These are phyloP conservation scores for Castanospermum australe DNA, from an alignment of 306 rosid species.

Conservation along the genomic window DNA sequence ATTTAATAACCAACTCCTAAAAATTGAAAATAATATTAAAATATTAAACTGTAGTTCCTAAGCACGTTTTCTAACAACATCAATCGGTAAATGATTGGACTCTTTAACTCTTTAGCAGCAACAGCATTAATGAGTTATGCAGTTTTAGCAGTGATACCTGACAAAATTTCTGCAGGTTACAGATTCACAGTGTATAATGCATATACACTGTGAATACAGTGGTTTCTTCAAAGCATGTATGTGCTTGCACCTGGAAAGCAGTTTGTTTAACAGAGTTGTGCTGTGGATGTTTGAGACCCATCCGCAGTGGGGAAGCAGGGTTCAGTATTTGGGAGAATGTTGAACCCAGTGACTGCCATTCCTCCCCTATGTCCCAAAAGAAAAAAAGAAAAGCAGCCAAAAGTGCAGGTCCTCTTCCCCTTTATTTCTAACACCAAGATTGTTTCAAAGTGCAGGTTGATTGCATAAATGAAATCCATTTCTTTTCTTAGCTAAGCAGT, in stretches of 20 bases:
- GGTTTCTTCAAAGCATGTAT: background rate
- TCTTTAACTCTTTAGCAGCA: background rate
- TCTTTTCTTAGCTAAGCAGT: background rate
- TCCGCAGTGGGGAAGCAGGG: background rate
- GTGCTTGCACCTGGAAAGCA: background rate
- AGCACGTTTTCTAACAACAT: too few species aligned
- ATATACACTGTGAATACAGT: too few species aligned
- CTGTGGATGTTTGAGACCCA: background rate
- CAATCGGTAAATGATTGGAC: background rate
- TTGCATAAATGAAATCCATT: slow-evolving; percentile 4
- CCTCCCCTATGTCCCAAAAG: too few species aligned
- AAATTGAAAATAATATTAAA: too few species aligned
- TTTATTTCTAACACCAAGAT: too few species aligned
- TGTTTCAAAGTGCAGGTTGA: background rate
- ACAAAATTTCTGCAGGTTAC: slow-evolving; percentile 6
- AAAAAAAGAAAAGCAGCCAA: background rate
- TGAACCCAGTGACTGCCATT: background rate
- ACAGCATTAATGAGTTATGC: background rate
- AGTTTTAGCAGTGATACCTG: background rate
- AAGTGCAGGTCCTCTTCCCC: too few species aligned
- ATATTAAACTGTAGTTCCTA: too few species aligned
- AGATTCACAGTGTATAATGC: background rate
- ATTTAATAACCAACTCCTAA: too few species aligned
- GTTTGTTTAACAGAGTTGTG: background rate
- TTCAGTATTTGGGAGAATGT: background rate